Evolutionary conservation across 495 filamentous ascomycete genomes (phyloP), one percentile per base, ranked within the genome.

Genomic region (Monascus purpureus): DNA sequence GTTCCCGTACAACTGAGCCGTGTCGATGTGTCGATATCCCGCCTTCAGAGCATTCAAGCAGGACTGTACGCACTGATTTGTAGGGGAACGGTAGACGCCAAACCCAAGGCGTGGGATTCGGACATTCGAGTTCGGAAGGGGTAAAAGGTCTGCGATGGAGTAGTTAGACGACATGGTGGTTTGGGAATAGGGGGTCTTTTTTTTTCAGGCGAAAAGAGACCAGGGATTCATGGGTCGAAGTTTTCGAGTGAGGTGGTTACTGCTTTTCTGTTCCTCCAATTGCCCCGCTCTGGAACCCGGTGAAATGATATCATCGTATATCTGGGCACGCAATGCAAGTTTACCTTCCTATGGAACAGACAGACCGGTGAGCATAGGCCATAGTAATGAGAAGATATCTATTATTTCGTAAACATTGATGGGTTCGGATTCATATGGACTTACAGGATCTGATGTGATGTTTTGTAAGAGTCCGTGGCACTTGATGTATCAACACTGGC

Each of bases 11-110:
- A 68, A 73, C 46, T 82, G 73, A 1, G 79, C 78, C 0, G 76
- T 75, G 50, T 84, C 79, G 38, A 84, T 77, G 52, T 78, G 75
- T 24, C 76, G 69, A 56, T 82, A 82, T 29, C 78, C 77, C 4
- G 59, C 47, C 4, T 65, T 47, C 18, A 84, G 55, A n/a, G 79
- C 79, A 20, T 60, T 63, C n/a, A 65, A 53, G 39, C 63, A 69
- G 4, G 75, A 75, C 16, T 63, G 41, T 11, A 65, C 56, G 49
- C 70, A 77, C 33, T 65, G 57, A 14, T 56, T 36, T 12, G 50
- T 30, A 7, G 59, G 59, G 8, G 70, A 73, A 30, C 66, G 67
- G 50, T 75, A 84, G 43, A 84, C 76, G 25, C 80, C 80, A 43
- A 85, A 83, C 9, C 80, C 79, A n/a, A 86, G 66, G 30, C 57